Evolutionary conservation across 179 eudicot genomes (phyloP), one percentile per base, ranked within the genome.

Genomic region (Silene vulgaris): DNA sequence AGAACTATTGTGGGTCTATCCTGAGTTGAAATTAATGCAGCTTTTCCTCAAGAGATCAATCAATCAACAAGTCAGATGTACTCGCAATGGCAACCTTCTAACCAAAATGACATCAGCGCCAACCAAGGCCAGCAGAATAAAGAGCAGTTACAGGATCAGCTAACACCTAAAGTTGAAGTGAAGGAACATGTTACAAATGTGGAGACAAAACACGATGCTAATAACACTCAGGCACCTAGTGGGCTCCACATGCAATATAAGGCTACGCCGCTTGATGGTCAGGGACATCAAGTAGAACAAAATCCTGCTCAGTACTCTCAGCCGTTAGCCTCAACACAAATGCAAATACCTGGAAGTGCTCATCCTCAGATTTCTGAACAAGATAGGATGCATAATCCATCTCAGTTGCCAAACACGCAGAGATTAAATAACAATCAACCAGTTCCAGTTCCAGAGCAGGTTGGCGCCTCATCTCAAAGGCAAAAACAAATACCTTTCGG

Each of bases 401-500:
- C 90, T 71, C 88, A 88, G 50, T 67, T 79, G 56, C 68, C 84
- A 11, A 85, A 81, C 37, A 65, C 81, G 78, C 91, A 88, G 77
- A 85, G 79, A 48, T 66, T 69, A 77, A 75, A 61, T 76, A 82
- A 69, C 75, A 85, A 74, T 78, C 94, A 85, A 75, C 88, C 83
- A 77, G 73, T 83, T 32, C 68, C 86, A 23, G 80, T 69, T 48
- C 62, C 84, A 43, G 86, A 85, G 80, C 90, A 85, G 80, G 80
- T 69, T 65, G 83, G 73, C 69, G 84, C 76, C 64, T 19, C 87
- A 28, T 11, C 75, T 26, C 86, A 84, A 75, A 84, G 84, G 77
- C 83, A 83, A 29, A 91, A 85, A 72, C 97, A 92, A 77, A 91
- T 95, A 62, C 91, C 99, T 5, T 95, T 95, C 84, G 99, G 89